Evolutionary conservation across 352 stramenopile genomes (phyloP), one percentile per base, ranked within the genome.

Genomic region (Pythium volutum): DNA sequence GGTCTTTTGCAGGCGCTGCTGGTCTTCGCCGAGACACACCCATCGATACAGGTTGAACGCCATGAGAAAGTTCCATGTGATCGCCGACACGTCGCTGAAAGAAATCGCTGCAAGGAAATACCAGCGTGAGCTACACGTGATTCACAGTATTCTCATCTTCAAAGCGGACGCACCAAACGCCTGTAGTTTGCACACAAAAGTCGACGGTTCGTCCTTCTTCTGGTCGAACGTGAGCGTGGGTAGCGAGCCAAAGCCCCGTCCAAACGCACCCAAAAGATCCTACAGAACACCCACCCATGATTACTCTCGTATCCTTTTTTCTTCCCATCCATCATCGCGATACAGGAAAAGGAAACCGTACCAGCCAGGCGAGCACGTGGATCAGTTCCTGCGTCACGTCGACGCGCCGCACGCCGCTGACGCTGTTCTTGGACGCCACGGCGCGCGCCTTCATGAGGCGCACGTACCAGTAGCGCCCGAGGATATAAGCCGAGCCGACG

Each of bases 351-450:
- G 20, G 22, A 26, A 11, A 31, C 51, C 55, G 46, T 41, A 85
- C 83, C 55, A 93, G 67, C 75, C 84, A 93, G 18, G 85, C 85
- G 48, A 95, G 76, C 20, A 95, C 83, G 59, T 95, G 85, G 49
- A 95, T 84, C 49, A 95, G 81, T 57, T 92, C 81, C 60, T 93
- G 91, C 27, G 81, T 91, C n/a, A 93, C 81, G 71, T 93, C 84
- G 27, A 91, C 67, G 29, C 90, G 68, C 42, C 88, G 81, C 22
- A 73, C 66, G 2, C 26, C 26, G 26, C 36, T 20, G 12, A 22
- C 36, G 36, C 46, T 31, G 46, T 22, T 7, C 26, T 52, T 52
- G 26, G 46, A 52, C 46, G 46, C 46, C 33, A 69, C 71, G 10
- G 59, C 29, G 18, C 14, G 31, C 16, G 73, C 62, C 54, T 81